phyloP scores from a whole-genome alignment of 2,329 filamentous ascomycete genomes.

The Neofusicoccum kwambonambiense region DNA sequence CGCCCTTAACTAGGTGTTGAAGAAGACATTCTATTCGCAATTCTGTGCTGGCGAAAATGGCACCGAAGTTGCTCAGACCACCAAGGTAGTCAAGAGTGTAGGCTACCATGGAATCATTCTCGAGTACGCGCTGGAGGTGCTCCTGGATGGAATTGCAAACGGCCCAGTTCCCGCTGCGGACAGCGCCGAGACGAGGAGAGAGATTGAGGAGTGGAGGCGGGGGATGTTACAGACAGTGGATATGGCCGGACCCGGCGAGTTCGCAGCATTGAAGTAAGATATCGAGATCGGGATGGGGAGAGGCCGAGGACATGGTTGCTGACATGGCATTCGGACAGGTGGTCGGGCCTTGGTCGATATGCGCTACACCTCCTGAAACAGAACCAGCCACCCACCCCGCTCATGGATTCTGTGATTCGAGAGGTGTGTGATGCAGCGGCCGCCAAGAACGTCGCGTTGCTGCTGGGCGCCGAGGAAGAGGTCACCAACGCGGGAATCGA shows the following conservation, averaged over 20 bases:
- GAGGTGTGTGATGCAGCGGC: constrained; percentile 72
- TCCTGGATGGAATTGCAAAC: constrained; percentile 34
- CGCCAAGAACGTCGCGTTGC: constrained; percentile 66
- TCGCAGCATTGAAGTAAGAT: constrained; percentile 47
- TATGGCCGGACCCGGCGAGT: constrained; percentile 46
- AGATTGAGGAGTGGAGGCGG: constrained; percentile 69
- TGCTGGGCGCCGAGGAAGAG: constrained; percentile 86
- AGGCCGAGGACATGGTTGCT: constrained; percentile 13
- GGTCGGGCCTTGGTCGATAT: constrained; percentile 77
- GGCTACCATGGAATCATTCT: constrained; percentile 86
- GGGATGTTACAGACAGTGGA: constrained; percentile 70
- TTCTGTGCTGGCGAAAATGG: constrained; percentile 82
- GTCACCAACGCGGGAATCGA: constrained; percentile 65
- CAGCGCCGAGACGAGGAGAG: constrained; percentile 53
- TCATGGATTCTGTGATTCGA: constrained; percentile 68
- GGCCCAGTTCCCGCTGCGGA: constrained; percentile 4
- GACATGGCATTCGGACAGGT: constrained; percentile 43
- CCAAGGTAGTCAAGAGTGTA: constrained; percentile 64
- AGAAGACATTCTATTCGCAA: constrained; percentile 82
- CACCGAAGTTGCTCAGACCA: constrained; percentile 61
- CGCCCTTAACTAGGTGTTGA: constrained; percentile 66
- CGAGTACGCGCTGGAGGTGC: constrained; percentile 71
- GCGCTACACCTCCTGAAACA: constrained; percentile 66
- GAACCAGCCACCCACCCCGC: constrained; percentile 60
- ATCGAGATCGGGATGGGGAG: too few species aligned